Percentiles rank a stretch among this genome's conserved stretches.
These are phyloP conservation scores for Olyra latifolia DNA, from an alignment of 176 grass and related monocot species.

Conservation along the genomic window DNA sequence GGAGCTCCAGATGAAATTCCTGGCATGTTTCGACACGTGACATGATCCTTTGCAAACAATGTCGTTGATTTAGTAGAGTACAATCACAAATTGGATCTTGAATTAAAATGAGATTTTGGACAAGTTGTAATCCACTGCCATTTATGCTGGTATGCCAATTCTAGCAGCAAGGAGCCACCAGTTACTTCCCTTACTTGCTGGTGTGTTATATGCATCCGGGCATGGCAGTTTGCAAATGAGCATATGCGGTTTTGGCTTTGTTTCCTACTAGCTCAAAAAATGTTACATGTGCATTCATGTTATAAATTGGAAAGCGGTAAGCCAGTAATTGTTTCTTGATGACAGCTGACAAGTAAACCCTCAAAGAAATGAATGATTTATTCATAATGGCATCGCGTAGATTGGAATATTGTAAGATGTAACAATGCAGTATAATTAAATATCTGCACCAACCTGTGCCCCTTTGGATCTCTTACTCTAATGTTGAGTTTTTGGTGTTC, in stretches of 20 bases:
- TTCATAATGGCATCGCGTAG: neutral
- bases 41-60: neutral
- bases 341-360: neutral
- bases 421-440: neutral
- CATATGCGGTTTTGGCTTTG: neutral
- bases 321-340: neutral
- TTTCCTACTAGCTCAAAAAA: neutral
- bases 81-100: neutral
- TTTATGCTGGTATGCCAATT: neutral
- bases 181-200: neutral
- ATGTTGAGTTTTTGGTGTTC: conserved; percentile 1
- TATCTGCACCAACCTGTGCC: neutral
- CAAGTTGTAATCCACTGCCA: neutral
- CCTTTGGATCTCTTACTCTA: neutral
- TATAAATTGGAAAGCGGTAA: neutral
- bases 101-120: neutral
- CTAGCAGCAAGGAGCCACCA: neutral
- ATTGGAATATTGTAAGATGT: neutral
- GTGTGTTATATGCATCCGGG: neutral
- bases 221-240: neutral
- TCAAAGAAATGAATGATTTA: neutral
- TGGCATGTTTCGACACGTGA: neutral
- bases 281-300: neutral
- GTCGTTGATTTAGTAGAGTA: neutral
- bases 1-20: neutral